phyloP scores from a whole-genome alignment of 2,329 filamentous ascomycete genomes.

The Aureobasidium mangrovei region DNA sequence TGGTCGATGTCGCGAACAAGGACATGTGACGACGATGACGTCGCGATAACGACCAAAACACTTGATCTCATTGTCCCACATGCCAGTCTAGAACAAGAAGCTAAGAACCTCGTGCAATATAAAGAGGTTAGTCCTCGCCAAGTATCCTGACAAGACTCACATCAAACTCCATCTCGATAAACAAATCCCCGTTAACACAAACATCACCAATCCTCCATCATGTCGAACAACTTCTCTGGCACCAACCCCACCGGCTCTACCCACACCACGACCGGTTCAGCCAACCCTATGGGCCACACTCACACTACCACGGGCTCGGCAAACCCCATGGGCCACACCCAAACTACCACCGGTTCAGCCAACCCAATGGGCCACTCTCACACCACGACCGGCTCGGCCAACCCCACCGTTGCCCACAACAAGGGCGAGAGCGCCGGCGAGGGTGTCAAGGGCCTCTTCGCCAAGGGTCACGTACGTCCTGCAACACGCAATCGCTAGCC shows the following conservation, averaged over 20 bases:
- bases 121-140: too few relatives aligned
- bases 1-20: too few relatives aligned
- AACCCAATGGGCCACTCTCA: neutral
- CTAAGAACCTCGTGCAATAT: too few relatives aligned
- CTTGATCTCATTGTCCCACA: too few relatives aligned
- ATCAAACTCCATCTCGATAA: neutral
- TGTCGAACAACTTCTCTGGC: constrained; percentile 8
- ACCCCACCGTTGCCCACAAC: neutral
- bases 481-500: neutral
- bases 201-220: neutral
- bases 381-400: neutral
- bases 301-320: neutral
- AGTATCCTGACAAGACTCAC: too few relatives aligned
- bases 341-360: neutral
- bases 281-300: neutral
- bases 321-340: neutral
- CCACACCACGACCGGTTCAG: neutral
- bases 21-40: too few relatives aligned
- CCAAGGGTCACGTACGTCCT: constrained; percentile 11
- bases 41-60: too few relatives aligned
- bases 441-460: constrained; percentile 10
- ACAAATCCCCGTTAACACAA: neutral
- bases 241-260: neutral
- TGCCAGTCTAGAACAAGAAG: too few relatives aligned
- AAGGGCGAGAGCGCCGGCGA: neutral